Evolutionary conservation across 371 early-diverging fungal genomes (phyloP).

Genomic region (Lichtheimia corymbifera): DNA sequence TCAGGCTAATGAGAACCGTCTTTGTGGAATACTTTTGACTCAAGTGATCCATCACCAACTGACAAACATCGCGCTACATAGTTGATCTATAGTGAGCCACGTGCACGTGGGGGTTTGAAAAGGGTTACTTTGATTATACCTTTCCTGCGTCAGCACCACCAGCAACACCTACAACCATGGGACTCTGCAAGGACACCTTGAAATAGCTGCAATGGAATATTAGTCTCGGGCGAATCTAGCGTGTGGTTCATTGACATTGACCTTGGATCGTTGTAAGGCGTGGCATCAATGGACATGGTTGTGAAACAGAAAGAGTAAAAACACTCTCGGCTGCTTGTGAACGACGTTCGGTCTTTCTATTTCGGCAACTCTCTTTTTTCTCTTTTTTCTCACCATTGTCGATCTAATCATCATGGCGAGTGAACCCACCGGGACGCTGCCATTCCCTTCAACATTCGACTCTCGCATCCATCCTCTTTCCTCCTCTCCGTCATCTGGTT

Average conservation of each 20-base stretch:
- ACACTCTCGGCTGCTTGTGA: neutral
- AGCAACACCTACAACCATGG: constrained; percentile 47
- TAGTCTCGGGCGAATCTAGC: neutral
- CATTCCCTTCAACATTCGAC: constrained; percentile 6
- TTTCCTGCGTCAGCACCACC: constrained; percentile 49
- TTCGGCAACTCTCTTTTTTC: constrained; percentile 6
- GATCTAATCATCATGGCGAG: constrained; percentile 13
- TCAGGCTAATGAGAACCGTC: constrained; percentile 47
- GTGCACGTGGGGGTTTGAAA: neutral
- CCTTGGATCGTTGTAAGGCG: constrained; percentile 44
- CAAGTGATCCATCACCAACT: constrained; percentile 23
- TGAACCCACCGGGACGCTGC: constrained; percentile 10
- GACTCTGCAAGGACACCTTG: constrained; percentile 40
- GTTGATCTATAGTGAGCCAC: no score
- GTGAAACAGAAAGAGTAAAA: constrained; percentile 6
- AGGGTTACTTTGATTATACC: constrained; percentile 18
- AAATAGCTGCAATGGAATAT: constrained; percentile 28
- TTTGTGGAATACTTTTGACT: constrained; percentile 31
- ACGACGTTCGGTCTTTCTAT: neutral
- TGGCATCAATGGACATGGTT: constrained; percentile 47
- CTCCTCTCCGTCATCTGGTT: constrained; percentile 18
- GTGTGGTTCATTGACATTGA: constrained; percentile 3
- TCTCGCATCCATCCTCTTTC: constrained; percentile 25
- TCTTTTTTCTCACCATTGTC: constrained; percentile 4
- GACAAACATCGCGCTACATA: constrained; percentile 27